phyloP scores from a whole-genome alignment of 352 stramenopile genomes.

The Phytophthora fragariae region DNA sequence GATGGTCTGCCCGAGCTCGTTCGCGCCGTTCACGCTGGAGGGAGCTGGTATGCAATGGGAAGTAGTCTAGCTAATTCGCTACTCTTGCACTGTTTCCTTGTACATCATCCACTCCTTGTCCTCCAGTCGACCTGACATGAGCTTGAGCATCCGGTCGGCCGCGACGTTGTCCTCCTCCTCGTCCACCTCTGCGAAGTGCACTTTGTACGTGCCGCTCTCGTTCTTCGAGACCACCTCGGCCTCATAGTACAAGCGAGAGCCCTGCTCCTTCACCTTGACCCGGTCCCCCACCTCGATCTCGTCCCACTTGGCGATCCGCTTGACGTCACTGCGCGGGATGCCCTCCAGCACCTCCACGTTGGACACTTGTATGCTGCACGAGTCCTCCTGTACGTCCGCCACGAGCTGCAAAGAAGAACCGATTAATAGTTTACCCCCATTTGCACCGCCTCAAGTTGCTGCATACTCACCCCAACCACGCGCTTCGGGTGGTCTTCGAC shows the following conservation, averaged over 20 bases:
- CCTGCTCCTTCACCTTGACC: conserved; percentile 73
- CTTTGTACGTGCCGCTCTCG: conserved; percentile 66
- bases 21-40: conserved; percentile 10
- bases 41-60: conserved; percentile 20
- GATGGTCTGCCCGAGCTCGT: conserved; percentile 12
- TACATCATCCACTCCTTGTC: conserved; percentile 83
- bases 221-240: conserved; percentile 59
- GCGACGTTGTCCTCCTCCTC: conserved; percentile 56
- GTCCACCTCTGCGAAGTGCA: conserved; percentile 69
- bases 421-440: conserved; percentile 2
- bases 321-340: conserved; percentile 49
- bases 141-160: conserved; percentile 58
- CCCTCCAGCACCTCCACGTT: conserved; percentile 51
- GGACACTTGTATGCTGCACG: conserved; percentile 65
- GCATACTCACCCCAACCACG: conserved; percentile 58
- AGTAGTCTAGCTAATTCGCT: conserved; percentile 8
- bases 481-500: conserved; percentile 56
- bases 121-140: conserved; percentile 72
- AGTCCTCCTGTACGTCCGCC: conserved; percentile 51
- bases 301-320: conserved; percentile 70
- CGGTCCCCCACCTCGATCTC: conserved; percentile 70
- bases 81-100: conserved; percentile 52
- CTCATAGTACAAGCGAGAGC: conserved; percentile 68
- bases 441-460: neutral
- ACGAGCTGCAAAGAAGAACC: conserved; percentile 47